Evolutionary conservation across 2,329 filamentous ascomycete genomes (phyloP).

Genomic region (Geosmithia putterillii): DNA sequence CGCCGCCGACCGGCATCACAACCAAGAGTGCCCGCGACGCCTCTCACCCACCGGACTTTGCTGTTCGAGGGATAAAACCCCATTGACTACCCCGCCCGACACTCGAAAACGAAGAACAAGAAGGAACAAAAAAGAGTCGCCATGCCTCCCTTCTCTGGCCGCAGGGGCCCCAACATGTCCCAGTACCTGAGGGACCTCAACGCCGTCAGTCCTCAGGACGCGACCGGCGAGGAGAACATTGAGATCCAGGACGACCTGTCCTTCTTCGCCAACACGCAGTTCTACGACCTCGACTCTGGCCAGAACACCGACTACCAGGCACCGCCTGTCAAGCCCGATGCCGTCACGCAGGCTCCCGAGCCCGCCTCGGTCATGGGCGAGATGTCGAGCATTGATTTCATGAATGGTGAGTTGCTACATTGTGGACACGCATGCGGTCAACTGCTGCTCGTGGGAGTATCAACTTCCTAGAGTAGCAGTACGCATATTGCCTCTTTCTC

Average conservation of each 20-base stretch:
- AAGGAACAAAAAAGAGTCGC: not conserved
- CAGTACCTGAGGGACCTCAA: constrained; percentile 84
- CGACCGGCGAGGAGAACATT: constrained; percentile 41
- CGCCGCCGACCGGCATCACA: not conserved
- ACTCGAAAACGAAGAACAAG: not conserved
- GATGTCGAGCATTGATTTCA: constrained; percentile 35
- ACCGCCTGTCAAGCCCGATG: constrained; percentile 30
- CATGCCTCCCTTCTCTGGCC: constrained; percentile 47
- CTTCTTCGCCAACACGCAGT: constrained; percentile 72
- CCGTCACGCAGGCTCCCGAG: constrained; percentile 17
- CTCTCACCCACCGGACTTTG: not conserved
- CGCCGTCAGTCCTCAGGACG: constrained; percentile 50
- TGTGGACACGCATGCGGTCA: constrained; percentile 2
- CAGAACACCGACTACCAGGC: constrained; percentile 45
- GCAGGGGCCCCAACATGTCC: constrained; percentile 76
- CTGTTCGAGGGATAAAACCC: no score
- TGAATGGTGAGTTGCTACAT: constrained; percentile 31
- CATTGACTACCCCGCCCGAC: no score
- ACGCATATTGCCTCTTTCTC: no score
- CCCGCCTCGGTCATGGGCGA: constrained; percentile 30
- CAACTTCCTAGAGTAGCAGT: no score
- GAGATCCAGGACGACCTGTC: constrained; percentile 60
- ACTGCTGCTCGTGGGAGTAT: no score
- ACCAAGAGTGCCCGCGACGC: not conserved
- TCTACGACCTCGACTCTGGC: constrained; percentile 67